phyloP scores from a whole-genome alignment of 1,284 basidiomycete genomes.

The Tilletia horrida region DNA sequence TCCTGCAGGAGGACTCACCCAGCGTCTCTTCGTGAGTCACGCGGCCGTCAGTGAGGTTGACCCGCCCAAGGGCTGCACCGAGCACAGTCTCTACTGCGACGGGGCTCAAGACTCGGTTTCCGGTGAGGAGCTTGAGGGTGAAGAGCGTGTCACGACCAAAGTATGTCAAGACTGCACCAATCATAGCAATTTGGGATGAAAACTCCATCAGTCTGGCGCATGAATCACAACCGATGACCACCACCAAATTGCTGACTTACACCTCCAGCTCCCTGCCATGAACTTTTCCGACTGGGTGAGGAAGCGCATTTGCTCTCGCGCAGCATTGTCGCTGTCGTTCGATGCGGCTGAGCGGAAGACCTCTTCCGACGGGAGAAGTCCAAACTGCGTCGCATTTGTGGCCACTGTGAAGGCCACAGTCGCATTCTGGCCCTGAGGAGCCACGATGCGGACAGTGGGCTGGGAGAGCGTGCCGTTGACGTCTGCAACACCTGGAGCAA shows the following conservation, averaged over 20 bases:
- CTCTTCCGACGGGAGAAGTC: constrained; percentile 52
- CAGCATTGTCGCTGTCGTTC: constrained; percentile 33
- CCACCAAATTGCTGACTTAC: too few relatives aligned
- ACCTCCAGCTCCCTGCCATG: constrained; percentile 60
- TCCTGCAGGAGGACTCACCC: too few relatives aligned
- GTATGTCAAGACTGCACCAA: constrained; percentile 37
- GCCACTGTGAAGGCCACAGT: constrained; percentile 55
- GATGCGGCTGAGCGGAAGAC: constrained; percentile 54
- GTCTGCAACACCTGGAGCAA: constrained; percentile 48
- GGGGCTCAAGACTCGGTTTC: constrained; percentile 54
- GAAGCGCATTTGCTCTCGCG: constrained; percentile 56
- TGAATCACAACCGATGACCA: too few relatives aligned
- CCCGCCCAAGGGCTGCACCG: constrained; percentile 58
- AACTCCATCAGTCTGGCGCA: too few relatives aligned
- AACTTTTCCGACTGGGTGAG: constrained; percentile 56
- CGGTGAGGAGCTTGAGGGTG: constrained; percentile 57
- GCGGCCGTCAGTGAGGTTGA: constrained; percentile 56
- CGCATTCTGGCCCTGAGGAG: constrained; percentile 38
- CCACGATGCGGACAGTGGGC: constrained; percentile 54
- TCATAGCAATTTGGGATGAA: not conserved
- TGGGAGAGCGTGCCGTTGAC: constrained; percentile 51
- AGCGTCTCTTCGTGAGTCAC: constrained; percentile 59
- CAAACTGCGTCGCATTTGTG: constrained; percentile 58
- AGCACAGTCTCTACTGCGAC: constrained; percentile 58
- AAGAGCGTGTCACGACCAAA: constrained; percentile 60